Evolutionary conservation across 208 protist genomes (phyloP).

Genomic region (Phytomonas sp.): DNA sequence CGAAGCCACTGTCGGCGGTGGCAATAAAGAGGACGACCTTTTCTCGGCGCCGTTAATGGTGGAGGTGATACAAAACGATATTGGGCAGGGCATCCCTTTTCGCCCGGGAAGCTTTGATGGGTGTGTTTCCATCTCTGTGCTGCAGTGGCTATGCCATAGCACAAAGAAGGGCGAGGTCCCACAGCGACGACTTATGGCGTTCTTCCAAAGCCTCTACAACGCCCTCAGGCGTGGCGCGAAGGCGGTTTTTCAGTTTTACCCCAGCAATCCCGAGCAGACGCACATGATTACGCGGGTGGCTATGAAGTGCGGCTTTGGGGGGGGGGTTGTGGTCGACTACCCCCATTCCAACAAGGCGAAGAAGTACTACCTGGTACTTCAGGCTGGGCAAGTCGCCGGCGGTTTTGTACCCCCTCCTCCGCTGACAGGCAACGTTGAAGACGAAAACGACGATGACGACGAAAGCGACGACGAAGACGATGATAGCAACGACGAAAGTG

Average conservation of each 20-base stretch:
- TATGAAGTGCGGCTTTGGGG: conserved; percentile 96
- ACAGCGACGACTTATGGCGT: conserved; percentile 84
- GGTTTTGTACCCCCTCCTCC: conserved; percentile 52
- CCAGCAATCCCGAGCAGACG: conserved; percentile 92
- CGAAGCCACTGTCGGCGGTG: conserved; percentile 7
- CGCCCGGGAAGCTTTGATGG: conserved; percentile 97
- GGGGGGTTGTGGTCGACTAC: conserved; percentile 97
- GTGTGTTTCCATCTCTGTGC: conserved; percentile 95
- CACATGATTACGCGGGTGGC: conserved; percentile 95
- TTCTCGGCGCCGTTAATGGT: conserved; percentile 29
- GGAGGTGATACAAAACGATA: conserved; percentile 91
- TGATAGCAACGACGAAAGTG: conserved; percentile 20
- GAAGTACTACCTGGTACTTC: conserved; percentile 94
- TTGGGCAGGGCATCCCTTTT: conserved; percentile 95
- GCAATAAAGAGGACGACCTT: background rate
- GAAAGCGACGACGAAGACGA: conserved; percentile 15
- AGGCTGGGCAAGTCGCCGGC: conserved; percentile 75
- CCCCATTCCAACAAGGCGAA: conserved; percentile 96
- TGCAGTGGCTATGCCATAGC: conserved; percentile 99
- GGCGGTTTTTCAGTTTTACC: conserved; percentile 98
- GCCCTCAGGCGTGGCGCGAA: conserved; percentile 86
- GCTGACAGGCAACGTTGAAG: conserved; percentile 26
- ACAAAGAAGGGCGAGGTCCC: conserved; percentile 92
- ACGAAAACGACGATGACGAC: conserved; percentile 33
- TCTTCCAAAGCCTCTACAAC: conserved; percentile 97